These are phyloP conservation scores for Penicillium fimorum DNA, from an alignment of 495 filamentous ascomycete genomes.

Conservation along the genomic window DNA sequence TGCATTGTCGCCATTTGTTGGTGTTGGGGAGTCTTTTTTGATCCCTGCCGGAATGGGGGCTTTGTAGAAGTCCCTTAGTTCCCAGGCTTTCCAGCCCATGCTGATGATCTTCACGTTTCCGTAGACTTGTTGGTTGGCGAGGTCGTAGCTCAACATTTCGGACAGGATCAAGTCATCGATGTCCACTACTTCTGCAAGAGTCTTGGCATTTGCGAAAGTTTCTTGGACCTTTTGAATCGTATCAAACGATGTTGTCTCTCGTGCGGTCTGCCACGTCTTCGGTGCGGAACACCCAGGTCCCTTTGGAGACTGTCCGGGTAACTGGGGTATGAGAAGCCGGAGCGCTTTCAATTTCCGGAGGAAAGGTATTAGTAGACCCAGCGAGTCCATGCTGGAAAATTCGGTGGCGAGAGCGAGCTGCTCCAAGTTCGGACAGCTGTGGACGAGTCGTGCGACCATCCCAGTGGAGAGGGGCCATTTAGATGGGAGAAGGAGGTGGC, in stretches of 20 bases:
- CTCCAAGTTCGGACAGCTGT: constrained; percentile 57
- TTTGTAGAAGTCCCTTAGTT: constrained; percentile 40
- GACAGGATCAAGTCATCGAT: constrained; percentile 37
- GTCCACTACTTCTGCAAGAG: constrained; percentile 37
- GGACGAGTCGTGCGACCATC: constrained; percentile 51
- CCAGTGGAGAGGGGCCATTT: constrained; percentile 52
- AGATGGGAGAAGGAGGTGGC: constrained; percentile 56
- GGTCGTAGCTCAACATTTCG: constrained; percentile 32
- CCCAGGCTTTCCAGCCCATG: constrained; percentile 42
- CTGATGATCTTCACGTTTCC: constrained; percentile 38
- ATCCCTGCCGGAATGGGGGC: constrained; percentile 11
- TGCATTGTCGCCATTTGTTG: constrained; percentile 4
- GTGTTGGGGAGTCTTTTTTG: constrained; percentile 16
- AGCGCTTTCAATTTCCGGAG: constrained; percentile 45
- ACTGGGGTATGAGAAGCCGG: constrained; percentile 43
- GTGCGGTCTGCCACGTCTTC: background rate
- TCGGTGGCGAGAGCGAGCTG: constrained; percentile 55
- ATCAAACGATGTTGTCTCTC: background rate
- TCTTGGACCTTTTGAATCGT: constrained; percentile 12
- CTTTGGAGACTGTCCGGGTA: constrained; percentile 15
- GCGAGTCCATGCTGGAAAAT: constrained; percentile 39
- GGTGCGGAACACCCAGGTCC: background rate
- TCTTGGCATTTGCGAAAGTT: constrained; percentile 20
- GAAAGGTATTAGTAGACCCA: constrained; percentile 48
- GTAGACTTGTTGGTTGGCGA: constrained; percentile 38